These are phyloP conservation scores for Cydonia oblonga DNA, from an alignment of 331 rosid genomes.

Conservation along the genomic window DNA sequence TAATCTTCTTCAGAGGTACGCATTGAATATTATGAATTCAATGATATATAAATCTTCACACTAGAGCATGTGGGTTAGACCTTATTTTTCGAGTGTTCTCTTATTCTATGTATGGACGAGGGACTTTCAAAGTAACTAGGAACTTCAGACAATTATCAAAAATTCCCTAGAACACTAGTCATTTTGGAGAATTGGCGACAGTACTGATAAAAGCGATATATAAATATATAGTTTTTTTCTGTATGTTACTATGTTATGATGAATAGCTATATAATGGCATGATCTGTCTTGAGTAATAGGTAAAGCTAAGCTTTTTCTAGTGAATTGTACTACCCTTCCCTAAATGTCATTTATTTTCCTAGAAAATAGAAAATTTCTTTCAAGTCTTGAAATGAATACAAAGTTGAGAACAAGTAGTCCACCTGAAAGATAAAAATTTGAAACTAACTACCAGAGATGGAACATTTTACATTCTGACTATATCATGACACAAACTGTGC, in stretches of 20 bases:
- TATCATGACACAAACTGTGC: neutral
- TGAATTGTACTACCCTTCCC: neutral
- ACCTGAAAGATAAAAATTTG: neutral
- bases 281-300: neutral
- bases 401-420: neutral
- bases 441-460: neutral
- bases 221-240: neutral
- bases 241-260: neutral
- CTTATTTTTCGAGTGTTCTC: neutral
- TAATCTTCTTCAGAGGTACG: conserved; percentile 93
- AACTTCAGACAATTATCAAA: neutral
- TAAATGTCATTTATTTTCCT: neutral
- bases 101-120: neutral
- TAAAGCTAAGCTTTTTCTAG: neutral
- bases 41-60: neutral
- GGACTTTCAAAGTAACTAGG: neutral
- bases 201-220: neutral
- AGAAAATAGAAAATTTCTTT: neutral
- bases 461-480: neutral
- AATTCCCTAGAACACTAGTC: neutral
- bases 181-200: neutral
- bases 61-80: neutral
- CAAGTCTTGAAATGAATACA: neutral
- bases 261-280: neutral
- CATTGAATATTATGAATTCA: neutral